Percentiles rank a stretch among this genome's conserved stretches.
Conservation (phyloP, 139 green algal genomes). For the Microglena sp. region DNA sequence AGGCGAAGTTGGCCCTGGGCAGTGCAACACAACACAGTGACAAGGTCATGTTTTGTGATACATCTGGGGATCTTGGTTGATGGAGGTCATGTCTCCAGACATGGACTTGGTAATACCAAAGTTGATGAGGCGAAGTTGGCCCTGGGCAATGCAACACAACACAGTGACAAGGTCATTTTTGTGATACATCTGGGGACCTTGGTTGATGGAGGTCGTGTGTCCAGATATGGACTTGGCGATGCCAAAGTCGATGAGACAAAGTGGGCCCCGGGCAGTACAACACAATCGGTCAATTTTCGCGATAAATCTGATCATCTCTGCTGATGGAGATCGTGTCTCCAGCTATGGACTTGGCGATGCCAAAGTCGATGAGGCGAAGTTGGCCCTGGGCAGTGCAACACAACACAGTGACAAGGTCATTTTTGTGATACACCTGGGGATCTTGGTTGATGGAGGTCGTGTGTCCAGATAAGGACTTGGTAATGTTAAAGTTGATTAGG, state of each 20-base stretch:
- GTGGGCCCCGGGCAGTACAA: constrained; percentile 50
- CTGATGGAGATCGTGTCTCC: constrained; percentile 89
- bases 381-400: constrained; percentile 45
- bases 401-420: too few species aligned
- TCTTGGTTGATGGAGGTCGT: constrained; percentile 89
- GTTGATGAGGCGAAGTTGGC: constrained; percentile 95
- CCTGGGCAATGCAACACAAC: constrained; percentile 32
- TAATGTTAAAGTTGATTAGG: constrained; percentile 98
- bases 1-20: constrained; percentile 87
- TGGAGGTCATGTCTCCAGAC: constrained; percentile 82
- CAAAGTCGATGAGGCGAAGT: constrained; percentile 98
- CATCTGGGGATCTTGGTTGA: constrained; percentile 77
- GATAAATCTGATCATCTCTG: constrained; percentile 75
- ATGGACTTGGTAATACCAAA: constrained; percentile 97
- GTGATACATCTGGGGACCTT: constrained; percentile 77
- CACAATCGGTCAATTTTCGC: too few species aligned
- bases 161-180: too few species aligned
- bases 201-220: constrained; percentile 87
- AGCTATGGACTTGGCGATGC: constrained; percentile 90
- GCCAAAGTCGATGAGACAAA: constrained; percentile 99
- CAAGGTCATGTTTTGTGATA: too few species aligned
- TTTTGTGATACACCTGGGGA: constrained; percentile 69
- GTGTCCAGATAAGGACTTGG: constrained; percentile 82
- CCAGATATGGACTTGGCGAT: constrained; percentile 89
- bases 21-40: background rate